Evolutionary conservation across 371 early-diverging fungal species (phyloP).

Genomic region (Rhizomucor pusillus): DNA sequence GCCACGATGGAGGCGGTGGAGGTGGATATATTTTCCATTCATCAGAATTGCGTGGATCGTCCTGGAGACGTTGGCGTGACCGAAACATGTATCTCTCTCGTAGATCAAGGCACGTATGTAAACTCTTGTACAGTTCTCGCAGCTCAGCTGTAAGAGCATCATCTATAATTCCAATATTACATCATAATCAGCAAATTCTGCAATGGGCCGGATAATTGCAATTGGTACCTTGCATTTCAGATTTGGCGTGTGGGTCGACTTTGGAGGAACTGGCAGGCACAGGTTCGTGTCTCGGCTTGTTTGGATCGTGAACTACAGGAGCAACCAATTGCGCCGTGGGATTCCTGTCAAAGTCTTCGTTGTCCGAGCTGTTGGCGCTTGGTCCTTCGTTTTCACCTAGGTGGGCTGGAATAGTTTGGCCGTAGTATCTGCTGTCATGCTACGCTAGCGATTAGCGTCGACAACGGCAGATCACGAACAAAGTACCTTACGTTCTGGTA

Average conservation of each 20-base stretch:
- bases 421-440: slow-evolving; percentile 47
- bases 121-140: slow-evolving; percentile 42
- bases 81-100: slow-evolving; percentile 84
- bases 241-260: slow-evolving; percentile 5
- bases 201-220: not conserved
- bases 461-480: not conserved
- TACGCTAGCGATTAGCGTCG: slow-evolving; percentile 2
- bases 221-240: not conserved
- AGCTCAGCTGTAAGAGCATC: slow-evolving; percentile 58
- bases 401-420: slow-evolving; percentile 26
- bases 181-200: not conserved
- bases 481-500: slow-evolving; percentile 34
- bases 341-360: not conserved
- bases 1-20: slow-evolving; percentile 80
- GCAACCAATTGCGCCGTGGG: not conserved
- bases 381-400: slow-evolving; percentile 1
- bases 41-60: slow-evolving; percentile 82
- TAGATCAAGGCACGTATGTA: slow-evolving; percentile 74
- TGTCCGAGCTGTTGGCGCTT: not conserved
- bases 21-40: slow-evolving; percentile 90
- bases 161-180: slow-evolving; percentile 18
- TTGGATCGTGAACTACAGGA: not conserved
- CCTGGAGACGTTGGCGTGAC: slow-evolving; percentile 75
- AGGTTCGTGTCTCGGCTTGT: too few species aligned
- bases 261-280: not conserved